Conservation (phyloP, 768 basidiomycete species). For the Auriscalpium vulgare region DNA sequence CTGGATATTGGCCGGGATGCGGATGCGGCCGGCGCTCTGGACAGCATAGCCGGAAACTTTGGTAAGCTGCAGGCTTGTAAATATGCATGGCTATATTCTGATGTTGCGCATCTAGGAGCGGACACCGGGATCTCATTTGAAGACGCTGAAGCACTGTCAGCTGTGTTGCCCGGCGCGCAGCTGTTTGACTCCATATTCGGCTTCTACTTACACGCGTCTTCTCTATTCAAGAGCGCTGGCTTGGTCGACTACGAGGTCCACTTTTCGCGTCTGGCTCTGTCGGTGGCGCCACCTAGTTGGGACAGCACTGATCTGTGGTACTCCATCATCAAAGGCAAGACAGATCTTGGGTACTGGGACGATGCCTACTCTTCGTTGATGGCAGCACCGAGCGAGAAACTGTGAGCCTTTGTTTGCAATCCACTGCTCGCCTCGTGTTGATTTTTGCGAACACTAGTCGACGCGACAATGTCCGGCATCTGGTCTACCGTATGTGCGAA, state of each 20-base stretch:
- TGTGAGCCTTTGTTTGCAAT: conserved; percentile 44
- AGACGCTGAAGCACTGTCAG: conserved; percentile 53
- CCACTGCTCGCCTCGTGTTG: not conserved
- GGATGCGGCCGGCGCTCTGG: conserved; percentile 65
- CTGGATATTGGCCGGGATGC: conserved; percentile 59
- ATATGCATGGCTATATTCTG: not conserved
- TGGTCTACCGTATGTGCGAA: conserved; percentile 92
- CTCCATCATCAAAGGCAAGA: conserved; percentile 66
- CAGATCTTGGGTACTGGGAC: conserved; percentile 69
- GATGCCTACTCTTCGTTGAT: conserved; percentile 81
- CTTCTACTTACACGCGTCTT: conserved; percentile 72
- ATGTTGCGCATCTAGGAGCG: conserved; percentile 25
- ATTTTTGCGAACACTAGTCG: conserved; percentile 41
- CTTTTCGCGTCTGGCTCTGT: conserved; percentile 77
- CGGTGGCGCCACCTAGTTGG: conserved; percentile 44
- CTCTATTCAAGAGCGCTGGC: conserved; percentile 59
- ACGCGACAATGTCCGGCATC: conserved; percentile 70
- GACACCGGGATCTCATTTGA: conserved; percentile 46
- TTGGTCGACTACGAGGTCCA: conserved; percentile 54
- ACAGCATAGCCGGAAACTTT: conserved; percentile 68
- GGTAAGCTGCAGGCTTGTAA: conserved; percentile 38
- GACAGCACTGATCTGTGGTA: conserved; percentile 73
- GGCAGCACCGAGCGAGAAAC: conserved; percentile 41
- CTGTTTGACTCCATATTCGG: conserved; percentile 53
- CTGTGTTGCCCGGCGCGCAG: conserved; percentile 43